Conservation (phyloP, 345 rosid genomes). For the Melaleuca alternifolia region DNA sequence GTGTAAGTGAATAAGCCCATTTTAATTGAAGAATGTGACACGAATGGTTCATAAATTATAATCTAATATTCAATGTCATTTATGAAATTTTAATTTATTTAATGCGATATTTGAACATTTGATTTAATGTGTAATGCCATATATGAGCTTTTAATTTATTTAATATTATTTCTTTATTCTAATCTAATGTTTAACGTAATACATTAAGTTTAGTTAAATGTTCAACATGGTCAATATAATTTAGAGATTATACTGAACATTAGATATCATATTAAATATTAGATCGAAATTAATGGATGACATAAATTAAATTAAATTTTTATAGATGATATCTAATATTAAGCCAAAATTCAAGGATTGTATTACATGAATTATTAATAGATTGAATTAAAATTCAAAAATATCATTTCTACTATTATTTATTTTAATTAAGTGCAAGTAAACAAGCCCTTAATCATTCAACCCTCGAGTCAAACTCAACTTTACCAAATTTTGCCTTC, state of each 20-base stretch:
- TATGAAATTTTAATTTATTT: no score
- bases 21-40: not conserved
- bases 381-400: not conserved
- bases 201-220: not conserved
- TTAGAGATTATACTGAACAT: fast-evolving
- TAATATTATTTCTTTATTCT: no score
- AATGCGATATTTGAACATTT: no score
- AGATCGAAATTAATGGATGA: fast-evolving
- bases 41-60: fast-evolving
- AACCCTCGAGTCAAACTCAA: not conserved
- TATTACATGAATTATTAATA: fast-evolving
- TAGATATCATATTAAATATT: fast-evolving
- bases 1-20: not conserved
- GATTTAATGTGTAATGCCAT: no score
- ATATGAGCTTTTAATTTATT: no score
- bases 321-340: fast-evolving
- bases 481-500: not conserved
- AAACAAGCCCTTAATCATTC: not conserved
- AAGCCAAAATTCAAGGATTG: fast-evolving
- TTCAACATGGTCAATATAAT: not conserved
- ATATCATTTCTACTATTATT: not conserved
- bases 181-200: no score
- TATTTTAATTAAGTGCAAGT: not conserved
- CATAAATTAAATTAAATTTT: fast-evolving
- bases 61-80: fast-evolving